These are phyloP conservation scores for Tolypocladium album DNA, from an alignment of 2,329 filamentous ascomycete genomes.

Conservation along the genomic window DNA sequence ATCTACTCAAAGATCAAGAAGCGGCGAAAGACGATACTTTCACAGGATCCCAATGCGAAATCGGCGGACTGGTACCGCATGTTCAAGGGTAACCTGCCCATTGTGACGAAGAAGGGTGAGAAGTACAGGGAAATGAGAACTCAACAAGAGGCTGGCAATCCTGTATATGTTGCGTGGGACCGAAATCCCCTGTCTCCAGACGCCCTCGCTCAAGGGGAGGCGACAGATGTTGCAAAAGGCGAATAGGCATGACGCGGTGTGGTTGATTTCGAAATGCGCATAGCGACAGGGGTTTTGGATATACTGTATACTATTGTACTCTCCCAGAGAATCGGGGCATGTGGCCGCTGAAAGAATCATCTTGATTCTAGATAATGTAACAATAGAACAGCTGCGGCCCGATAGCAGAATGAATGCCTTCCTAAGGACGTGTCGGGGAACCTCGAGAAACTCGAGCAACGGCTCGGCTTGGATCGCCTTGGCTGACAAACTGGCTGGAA, in stretches of 20 bases:
- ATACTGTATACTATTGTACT: background rate
- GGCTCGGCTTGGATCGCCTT: background rate
- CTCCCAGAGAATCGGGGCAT: background rate
- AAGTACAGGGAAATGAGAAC: conserved; percentile 46
- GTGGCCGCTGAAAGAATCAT: background rate
- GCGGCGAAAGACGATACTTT: conserved; percentile 40
- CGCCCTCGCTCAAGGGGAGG: no score
- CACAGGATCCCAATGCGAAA: conserved; percentile 27
- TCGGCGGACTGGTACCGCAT: conserved; percentile 33
- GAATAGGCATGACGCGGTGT: background rate
- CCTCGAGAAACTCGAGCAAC: background rate
- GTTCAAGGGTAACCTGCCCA: conserved; percentile 29
- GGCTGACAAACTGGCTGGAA: background rate
- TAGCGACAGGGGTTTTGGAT: background rate
- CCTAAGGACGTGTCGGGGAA: background rate
- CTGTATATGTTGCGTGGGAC: conserved; percentile 36
- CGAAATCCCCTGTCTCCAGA: conserved; percentile 13
- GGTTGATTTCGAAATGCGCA: background rate
- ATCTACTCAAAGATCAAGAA: conserved; percentile 47
- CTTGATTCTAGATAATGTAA: background rate
- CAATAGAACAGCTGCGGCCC: background rate
- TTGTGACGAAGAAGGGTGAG: conserved; percentile 41
- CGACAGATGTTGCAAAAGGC: background rate
- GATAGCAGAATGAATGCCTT: background rate
- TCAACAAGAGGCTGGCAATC: conserved; percentile 33